phyloP scores from a whole-genome alignment of 2,329 filamentous ascomycete species.

The Amphichorda felina region DNA sequence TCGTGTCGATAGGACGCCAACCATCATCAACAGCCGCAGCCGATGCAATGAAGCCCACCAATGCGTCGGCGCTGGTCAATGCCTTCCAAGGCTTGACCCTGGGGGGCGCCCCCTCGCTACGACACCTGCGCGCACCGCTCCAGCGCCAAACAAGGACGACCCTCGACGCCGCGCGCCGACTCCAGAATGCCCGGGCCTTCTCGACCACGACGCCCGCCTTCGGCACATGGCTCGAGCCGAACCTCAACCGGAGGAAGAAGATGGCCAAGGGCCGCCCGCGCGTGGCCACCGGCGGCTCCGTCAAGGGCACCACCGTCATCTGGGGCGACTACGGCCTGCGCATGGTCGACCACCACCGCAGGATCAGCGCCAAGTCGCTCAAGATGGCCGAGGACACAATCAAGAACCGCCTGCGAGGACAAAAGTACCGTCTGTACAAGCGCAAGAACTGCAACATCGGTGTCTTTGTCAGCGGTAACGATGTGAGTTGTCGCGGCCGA shows the following conservation, averaged over 20 bases:
- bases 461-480: slow-evolving; percentile 91
- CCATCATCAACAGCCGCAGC: slow-evolving; percentile 6
- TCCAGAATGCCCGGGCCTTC: slow-evolving; percentile 51
- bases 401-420: slow-evolving; percentile 72
- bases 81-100: slow-evolving; percentile 39
- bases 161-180: slow-evolving; percentile 18
- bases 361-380: slow-evolving; percentile 76
- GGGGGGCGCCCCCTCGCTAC: slow-evolving; percentile 20
- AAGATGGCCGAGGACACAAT: slow-evolving; percentile 92
- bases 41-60: slow-evolving; percentile 32
- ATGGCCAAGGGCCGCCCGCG: slow-evolving; percentile 87
- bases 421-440: slow-evolving; percentile 89
- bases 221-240: slow-evolving; percentile 75
- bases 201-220: slow-evolving; percentile 50
- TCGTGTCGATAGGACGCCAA: slow-evolving; percentile 4
- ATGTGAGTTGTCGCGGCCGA: slow-evolving; percentile 36
- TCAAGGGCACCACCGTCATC: slow-evolving; percentile 85
- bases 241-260: slow-evolving; percentile 62
- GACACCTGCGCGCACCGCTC: slow-evolving; percentile 21
- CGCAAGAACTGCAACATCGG: slow-evolving; percentile 85
- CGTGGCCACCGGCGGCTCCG: slow-evolving; percentile 82
- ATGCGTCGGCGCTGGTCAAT: slow-evolving; percentile 31
- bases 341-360: slow-evolving; percentile 85
- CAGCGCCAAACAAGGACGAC: slow-evolving; percentile 13
- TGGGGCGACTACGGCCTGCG: slow-evolving; percentile 95